Percentiles rank a stretch among this genome's conserved stretches.
These are phyloP conservation scores for Venturia aucupariae DNA, from an alignment of 2,329 filamentous ascomycete genomes.

Conservation along the genomic window DNA sequence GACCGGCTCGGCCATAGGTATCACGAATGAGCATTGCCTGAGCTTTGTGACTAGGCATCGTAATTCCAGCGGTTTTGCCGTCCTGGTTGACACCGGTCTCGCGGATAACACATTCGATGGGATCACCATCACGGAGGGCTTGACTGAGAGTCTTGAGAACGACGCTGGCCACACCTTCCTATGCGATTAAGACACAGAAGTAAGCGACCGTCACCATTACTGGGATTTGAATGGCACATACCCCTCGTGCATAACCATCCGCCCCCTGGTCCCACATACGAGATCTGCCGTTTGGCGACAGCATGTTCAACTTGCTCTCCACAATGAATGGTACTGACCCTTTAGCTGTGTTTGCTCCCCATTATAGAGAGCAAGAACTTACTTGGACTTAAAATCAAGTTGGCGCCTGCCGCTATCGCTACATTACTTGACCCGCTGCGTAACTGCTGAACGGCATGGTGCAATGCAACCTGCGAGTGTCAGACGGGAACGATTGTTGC, in stretches of 20 bases:
- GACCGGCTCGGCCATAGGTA: constrained; percentile 29
- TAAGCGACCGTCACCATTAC: background rate
- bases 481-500: background rate
- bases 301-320: constrained; percentile 24
- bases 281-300: constrained; percentile 26
- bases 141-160: constrained; percentile 42
- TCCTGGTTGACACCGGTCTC: constrained; percentile 30
- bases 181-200: background rate
- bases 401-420: constrained; percentile 4
- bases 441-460: constrained; percentile 4
- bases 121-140: constrained; percentile 40
- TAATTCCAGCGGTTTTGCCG: constrained; percentile 32
- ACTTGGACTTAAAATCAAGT: constrained; percentile 5
- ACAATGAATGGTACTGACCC: constrained; percentile 19
- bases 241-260: constrained; percentile 14
- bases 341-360: background rate
- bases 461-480: constrained; percentile 5
- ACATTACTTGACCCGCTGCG: background rate
- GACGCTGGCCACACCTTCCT: constrained; percentile 42
- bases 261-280: constrained; percentile 22
- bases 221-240: background rate
- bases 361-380: background rate
- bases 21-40: constrained; percentile 30
- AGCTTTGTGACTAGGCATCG: constrained; percentile 28
- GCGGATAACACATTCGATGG: constrained; percentile 32